Conservation (phyloP, 2,329 filamentous ascomycete species). For the Neonectria hederae region DNA sequence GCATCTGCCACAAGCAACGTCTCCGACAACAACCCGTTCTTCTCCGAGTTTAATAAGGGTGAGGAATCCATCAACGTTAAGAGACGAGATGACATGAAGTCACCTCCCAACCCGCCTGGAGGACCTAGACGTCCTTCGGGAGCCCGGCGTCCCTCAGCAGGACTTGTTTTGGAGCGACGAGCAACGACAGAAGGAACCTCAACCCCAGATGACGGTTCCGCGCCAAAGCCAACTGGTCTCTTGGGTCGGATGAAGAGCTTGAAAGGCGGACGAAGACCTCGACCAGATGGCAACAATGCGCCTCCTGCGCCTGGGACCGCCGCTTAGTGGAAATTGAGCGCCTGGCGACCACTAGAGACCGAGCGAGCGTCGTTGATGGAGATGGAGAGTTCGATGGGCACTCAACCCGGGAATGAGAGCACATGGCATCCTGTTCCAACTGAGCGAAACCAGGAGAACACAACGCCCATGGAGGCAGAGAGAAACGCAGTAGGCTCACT, state of each 20-base stretch:
- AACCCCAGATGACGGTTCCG: constrained; percentile 51
- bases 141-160: constrained; percentile 48
- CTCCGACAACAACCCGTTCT: constrained; percentile 76
- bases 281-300: constrained; percentile 49
- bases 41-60: constrained; percentile 75
- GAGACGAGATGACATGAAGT: constrained; percentile 49
- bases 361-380: constrained; percentile 27
- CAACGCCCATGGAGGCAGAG: constrained; percentile 27
- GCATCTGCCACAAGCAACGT: constrained; percentile 47
- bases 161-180: constrained; percentile 68
- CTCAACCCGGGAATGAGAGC: constrained; percentile 17
- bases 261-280: constrained; percentile 69
- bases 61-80: constrained; percentile 62
- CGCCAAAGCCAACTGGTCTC: constrained; percentile 67
- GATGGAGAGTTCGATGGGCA: constrained; percentile 11
- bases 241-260: constrained; percentile 84
- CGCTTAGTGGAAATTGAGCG: constrained; percentile 47
- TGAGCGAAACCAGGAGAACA: constrained; percentile 37
- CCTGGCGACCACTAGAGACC: constrained; percentile 34
- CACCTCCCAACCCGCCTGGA: constrained; percentile 67
- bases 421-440: constrained; percentile 12
- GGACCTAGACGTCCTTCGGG: constrained; percentile 34
- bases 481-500: constrained; percentile 17
- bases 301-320: constrained; percentile 52
- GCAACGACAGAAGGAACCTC: constrained; percentile 66